Base-by-base conservation (phyloP, 345 rosid genomes). In the Garcia nutans region DNA sequence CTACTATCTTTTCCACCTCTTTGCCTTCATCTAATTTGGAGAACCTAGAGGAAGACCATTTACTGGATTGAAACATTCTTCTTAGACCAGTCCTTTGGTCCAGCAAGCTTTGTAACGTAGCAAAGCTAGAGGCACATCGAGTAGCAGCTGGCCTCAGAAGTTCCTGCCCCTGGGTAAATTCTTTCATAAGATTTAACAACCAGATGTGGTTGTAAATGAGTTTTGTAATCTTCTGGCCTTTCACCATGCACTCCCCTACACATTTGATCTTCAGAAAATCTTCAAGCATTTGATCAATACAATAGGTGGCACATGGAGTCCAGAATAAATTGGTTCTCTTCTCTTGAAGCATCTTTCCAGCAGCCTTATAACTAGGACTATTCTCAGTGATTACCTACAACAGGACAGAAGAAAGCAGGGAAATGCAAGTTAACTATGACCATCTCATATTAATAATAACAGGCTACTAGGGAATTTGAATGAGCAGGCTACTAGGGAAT, bases 301-400 rank as follows among this genome's bases (percentile, higher is more conserved):
- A 82, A 64, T 82, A 56, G 26, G 68, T 66, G 9, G 87, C 87
- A 84, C 87, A 86, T 42, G 89, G 89, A 9, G 87, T 84, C 89
- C 87, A 86, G 78, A 84, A 86, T 73, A 84, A 57, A 74, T 82
- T 82, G 72, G 78, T 80, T 62, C 87, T 80, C 70, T 85, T 85
- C 77, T 86, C 89, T 78, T 84, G 84, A 76, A 86, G 89, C 87
- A 84, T 84, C 87, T 86, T 84, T 65, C 87, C 89, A 37, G 89
- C 89, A 52, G 84, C 69, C 79, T 71, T 82, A 65, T 73, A 86
- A 63, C 78, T 71, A 58, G 80, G 78, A 37, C 84, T 80, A 65
- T 80, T 82, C 76, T 80, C 73, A 10, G 89, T 84, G 81, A 86
- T 84, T 52, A 86, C 85, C 88, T 86, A 24, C 76, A 58, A 17